phyloP scores from a whole-genome alignment of 2,329 filamentous ascomycete genomes.

The Shiraia bambusicola region DNA sequence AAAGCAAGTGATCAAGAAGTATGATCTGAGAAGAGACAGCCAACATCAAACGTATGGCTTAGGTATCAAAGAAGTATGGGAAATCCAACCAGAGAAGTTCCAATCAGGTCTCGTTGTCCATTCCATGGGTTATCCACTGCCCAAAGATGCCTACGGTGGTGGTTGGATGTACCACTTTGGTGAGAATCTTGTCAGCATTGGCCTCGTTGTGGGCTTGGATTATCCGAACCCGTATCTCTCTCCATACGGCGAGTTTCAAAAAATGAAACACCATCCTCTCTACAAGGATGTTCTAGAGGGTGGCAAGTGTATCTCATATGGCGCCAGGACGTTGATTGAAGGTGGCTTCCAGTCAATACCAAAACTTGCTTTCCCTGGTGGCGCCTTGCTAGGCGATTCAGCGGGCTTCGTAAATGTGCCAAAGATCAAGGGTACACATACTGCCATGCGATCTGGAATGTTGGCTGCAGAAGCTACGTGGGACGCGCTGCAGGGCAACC shows the following conservation, averaged over 20 bases:
- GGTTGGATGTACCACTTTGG: slow-evolving; percentile 99
- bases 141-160: slow-evolving; percentile 88
- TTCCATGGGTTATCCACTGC: slow-evolving; percentile 88
- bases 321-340: slow-evolving; percentile 85
- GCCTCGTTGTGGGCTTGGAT: slow-evolving; percentile 89
- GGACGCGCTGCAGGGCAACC: slow-evolving; percentile 63
- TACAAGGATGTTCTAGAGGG: slow-evolving; percentile 87
- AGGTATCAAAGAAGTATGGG: slow-evolving; percentile 96
- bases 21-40: slow-evolving; percentile 82
- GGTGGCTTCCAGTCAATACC: slow-evolving; percentile 97
- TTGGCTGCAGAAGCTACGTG: slow-evolving; percentile 90
- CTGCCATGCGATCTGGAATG: slow-evolving; percentile 97
- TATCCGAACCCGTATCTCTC: slow-evolving; percentile 97
- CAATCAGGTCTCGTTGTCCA: slow-evolving; percentile 81
- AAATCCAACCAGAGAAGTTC: slow-evolving; percentile 91
- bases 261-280: slow-evolving; percentile 95
- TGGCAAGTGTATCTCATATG: slow-evolving; percentile 96
- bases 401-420: slow-evolving; percentile 96
- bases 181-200: slow-evolving; percentile 91
- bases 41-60: slow-evolving; percentile 94
- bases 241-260: slow-evolving; percentile 95
- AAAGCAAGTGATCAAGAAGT: slow-evolving; percentile 94
- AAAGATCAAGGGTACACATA: slow-evolving; percentile 98
- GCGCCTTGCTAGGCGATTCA: slow-evolving; percentile 92
- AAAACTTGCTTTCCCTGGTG: slow-evolving; percentile 93